Evolutionary conservation across 164 flowering plant species (phyloP).

Genomic region (Kingdonia uniflora): DNA sequence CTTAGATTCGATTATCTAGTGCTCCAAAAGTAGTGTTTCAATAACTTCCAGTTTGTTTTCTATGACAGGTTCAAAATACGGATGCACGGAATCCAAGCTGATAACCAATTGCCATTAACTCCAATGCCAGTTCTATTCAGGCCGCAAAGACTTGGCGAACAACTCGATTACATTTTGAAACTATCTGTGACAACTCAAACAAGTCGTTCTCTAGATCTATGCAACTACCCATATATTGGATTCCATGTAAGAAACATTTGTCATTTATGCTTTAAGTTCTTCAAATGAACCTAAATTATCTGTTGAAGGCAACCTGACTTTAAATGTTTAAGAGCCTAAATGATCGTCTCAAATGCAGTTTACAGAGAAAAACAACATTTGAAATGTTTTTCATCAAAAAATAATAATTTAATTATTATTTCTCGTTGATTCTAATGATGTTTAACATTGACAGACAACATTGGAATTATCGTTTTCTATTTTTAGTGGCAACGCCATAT

Average conservation of each 20-base stretch:
- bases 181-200: constrained; percentile 71
- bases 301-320: too few relatives aligned
- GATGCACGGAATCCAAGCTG: constrained; percentile 80
- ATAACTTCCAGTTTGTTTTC: constrained; percentile 2
- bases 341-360: too few relatives aligned
- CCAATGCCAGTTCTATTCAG: constrained; percentile 97
- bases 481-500: too few relatives aligned
- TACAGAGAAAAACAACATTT: too few relatives aligned
- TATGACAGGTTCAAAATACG: constrained; percentile 68
- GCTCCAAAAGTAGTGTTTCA: too few relatives aligned
- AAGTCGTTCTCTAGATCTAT: constrained; percentile 67
- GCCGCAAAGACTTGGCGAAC: constrained; percentile 68
- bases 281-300: background rate
- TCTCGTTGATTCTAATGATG: too few relatives aligned
- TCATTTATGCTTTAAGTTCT: background rate
- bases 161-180: constrained; percentile 68
- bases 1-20: too few relatives aligned
- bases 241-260: constrained; percentile 53
- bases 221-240: constrained; percentile 83
- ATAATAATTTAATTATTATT: too few relatives aligned
- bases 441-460: too few relatives aligned
- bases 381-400: too few relatives aligned
- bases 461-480: too few relatives aligned
- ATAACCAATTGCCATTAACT: constrained; percentile 88
- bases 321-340: too few relatives aligned